Evolutionary conservation across 768 basidiomycete genomes (phyloP).

Genomic region (Suillus americanus): DNA sequence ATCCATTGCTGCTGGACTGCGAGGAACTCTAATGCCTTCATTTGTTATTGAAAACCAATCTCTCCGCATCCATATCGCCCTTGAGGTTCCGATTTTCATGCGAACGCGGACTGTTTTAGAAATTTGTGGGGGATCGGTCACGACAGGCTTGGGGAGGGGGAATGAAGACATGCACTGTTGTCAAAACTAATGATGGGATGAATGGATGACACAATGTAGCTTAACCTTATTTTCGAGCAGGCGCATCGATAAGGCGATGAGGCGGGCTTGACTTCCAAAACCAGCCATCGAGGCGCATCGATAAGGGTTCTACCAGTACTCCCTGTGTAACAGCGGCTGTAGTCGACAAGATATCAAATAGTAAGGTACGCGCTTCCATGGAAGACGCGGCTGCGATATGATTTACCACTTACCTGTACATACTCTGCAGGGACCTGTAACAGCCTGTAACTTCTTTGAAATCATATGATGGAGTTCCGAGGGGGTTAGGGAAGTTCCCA

Average conservation of each 20-base stretch:
- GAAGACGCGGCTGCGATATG: slow-evolving; percentile 5
- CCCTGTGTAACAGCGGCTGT: slow-evolving; percentile 9
- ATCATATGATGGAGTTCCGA: neutral
- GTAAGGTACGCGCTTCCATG: slow-evolving; percentile 13
- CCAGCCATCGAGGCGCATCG: slow-evolving; percentile 27
- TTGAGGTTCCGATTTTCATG: neutral
- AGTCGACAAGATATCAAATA: slow-evolving; percentile 11
- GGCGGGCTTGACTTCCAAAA: slow-evolving; percentile 16
- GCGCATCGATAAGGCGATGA: slow-evolving; percentile 10
- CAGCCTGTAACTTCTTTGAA: neutral
- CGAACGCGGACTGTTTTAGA: neutral
- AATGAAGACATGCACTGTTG: neutral
- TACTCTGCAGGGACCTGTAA: slow-evolving; percentile 6
- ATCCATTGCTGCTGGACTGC: neutral
- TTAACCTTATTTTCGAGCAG: slow-evolving; percentile 13
- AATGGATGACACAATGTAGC: neutral
- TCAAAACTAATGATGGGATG: neutral
- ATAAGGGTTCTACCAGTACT: slow-evolving; percentile 21
- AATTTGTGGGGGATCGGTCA: slow-evolving; percentile 1
- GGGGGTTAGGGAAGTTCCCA: neutral
- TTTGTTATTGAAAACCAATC: neutral
- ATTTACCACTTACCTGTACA: slow-evolving; percentile 3
- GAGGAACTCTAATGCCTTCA: neutral
- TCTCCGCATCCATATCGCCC: neutral
- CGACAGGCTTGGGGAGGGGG: neutral